phyloP scores from a whole-genome alignment of 2,329 filamentous ascomycete species.

The Verruconis gallopava region DNA sequence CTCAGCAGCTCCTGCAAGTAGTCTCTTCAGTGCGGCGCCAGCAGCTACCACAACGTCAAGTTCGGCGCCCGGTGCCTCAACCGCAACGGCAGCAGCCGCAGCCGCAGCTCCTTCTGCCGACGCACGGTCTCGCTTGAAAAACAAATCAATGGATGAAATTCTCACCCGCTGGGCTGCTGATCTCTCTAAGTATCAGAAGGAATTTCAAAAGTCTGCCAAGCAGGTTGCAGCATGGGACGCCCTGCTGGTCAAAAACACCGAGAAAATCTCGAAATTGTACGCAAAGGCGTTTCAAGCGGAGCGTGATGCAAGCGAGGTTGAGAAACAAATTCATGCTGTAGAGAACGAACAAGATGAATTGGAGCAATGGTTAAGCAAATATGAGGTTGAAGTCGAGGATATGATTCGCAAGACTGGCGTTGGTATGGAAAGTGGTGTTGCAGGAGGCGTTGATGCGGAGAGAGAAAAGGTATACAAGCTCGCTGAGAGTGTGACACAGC shows the following conservation, averaged over 20 bases:
- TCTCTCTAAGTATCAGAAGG: conserved; percentile 89
- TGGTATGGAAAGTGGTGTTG: conserved; percentile 57
- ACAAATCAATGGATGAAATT: conserved; percentile 98
- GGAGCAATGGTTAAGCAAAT: conserved; percentile 74
- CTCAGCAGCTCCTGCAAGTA: conserved; percentile 9
- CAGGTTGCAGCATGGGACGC: conserved; percentile 87
- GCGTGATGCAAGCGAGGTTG: conserved; percentile 82
- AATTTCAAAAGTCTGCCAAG: conserved; percentile 81
- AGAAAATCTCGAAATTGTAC: conserved; percentile 90
- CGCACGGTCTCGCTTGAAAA: conserved; percentile 72
- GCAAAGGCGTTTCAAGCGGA: conserved; percentile 87
- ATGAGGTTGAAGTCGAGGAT: conserved; percentile 82
- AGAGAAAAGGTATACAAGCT: conserved; percentile 87
- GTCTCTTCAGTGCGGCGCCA: conserved; percentile 10
- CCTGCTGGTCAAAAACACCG: conserved; percentile 81
- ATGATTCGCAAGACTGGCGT: conserved; percentile 55
- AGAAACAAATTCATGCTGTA: conserved; percentile 77
- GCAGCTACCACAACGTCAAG: not conserved
- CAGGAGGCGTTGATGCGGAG: conserved; percentile 86
- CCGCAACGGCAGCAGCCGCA: conserved; percentile 7
- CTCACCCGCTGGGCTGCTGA: conserved; percentile 95
- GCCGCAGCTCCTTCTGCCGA: conserved; percentile 5
- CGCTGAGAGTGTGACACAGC: conserved; percentile 82
- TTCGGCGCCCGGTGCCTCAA: conserved; percentile 1
- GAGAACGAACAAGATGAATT: conserved; percentile 91